Percentiles rank a stretch among this genome's conserved stretches.
phyloP scores from a whole-genome alignment of 768 basidiomycete species.

The Clavaria fumosa region DNA sequence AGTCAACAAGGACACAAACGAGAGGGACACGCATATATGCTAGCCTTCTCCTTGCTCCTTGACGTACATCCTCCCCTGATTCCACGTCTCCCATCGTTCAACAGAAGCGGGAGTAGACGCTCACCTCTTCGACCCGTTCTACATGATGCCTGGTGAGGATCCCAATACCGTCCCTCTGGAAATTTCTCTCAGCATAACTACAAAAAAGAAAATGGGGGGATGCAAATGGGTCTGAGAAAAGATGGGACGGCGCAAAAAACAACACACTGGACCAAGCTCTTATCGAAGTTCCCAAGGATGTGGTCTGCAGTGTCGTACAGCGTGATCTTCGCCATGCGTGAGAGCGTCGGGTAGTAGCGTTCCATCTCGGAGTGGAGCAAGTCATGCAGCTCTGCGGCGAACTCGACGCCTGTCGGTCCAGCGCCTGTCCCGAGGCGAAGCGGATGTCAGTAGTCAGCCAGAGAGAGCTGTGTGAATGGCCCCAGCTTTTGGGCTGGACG shows the following conservation, averaged over 20 bases:
- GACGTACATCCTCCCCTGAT: conserved; percentile 48
- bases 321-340: conserved; percentile 51
- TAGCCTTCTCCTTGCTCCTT: conserved; percentile 55
- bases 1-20: conserved; percentile 4
- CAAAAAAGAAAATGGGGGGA: neutral
- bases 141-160: conserved; percentile 65
- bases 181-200: conserved; percentile 56
- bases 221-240: neutral
- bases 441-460: too few species aligned
- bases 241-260: neutral
- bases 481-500: conserved; percentile 11
- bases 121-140: conserved; percentile 45
- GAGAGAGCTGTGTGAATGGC: conserved; percentile 4
- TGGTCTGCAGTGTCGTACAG: conserved; percentile 70
- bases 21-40: conserved; percentile 3
- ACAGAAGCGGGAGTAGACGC: conserved; percentile 4
- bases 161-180: conserved; percentile 59
- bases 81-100: neutral
- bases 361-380: conserved; percentile 52
- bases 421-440: too few species aligned
- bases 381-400: conserved; percentile 72
- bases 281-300: conserved; percentile 66
- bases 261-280: conserved; percentile 40
- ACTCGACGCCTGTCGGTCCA: conserved; percentile 70
- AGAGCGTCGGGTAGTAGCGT: conserved; percentile 46